Evolutionary conservation across 139 green algal genomes (phyloP), one percentile per base, ranked within the genome.

Genomic region (Chlamydomonas sp.): DNA sequence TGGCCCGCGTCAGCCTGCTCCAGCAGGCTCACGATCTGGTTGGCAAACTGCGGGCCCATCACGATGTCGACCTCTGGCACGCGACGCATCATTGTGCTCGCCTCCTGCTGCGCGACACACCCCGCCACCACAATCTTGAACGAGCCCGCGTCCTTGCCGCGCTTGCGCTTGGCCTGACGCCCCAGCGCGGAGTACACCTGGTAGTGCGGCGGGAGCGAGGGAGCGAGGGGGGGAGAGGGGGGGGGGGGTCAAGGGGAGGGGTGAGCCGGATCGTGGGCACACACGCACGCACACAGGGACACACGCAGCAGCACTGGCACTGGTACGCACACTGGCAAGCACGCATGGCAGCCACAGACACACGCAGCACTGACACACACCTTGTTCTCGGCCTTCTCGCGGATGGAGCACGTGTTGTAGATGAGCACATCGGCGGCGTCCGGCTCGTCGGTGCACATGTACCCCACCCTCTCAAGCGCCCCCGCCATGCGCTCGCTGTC

Each of bases 391-490:
- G 92, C 91, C 78, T 97, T 97, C 47, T 98, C 91, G 1, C 94
- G 73, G 67, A 98, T 98, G 62, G 81, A 90, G 83, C 94, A 99
- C 3, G 94, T 99, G 88, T 99, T 99, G 85, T 96, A 97, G 26
- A 99, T 84, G 2, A 99, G 76, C 34, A 99, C 90, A 59, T 97
- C 81, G 0, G 92, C 94, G n/a, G 89, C 73, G 3, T 76, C 67
- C 0, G 90, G 67, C 58, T 97, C 88, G 37, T 82, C 65, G 0
- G 84, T 80, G 66, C 89, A 90, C 22, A 68, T 65, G 78, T 97
- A 99, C 2, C 94, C 94, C 28, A 80, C 79, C 6, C 50, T 33
- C 68, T 98, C 93, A 22, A 99, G 83, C 37, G 84, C 85, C 2
- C 93, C 93, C 3, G 92, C 91, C 94, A 99, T 98, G 63, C 95